A percentile compares a stretch with the other conserved stretches of the same genome.
phyloP scores from a whole-genome alignment of 257 asterid species.

The Solanum clarkiae region DNA sequence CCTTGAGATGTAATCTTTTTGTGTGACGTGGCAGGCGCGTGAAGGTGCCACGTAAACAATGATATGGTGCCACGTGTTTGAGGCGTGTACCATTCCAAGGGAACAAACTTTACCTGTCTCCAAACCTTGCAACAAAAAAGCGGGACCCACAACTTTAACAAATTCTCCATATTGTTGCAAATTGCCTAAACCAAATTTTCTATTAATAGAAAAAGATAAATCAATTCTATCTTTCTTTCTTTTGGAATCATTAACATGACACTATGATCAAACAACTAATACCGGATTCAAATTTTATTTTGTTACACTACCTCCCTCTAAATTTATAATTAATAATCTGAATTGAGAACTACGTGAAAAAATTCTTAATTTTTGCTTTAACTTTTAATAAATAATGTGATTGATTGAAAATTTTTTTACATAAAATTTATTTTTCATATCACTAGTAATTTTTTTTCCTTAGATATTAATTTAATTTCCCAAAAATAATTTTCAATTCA shows the following conservation, averaged over 20 bases:
- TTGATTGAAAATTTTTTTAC: too few relatives aligned
- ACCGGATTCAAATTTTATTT: too few relatives aligned
- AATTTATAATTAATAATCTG: too few relatives aligned
- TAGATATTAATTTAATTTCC: too few relatives aligned
- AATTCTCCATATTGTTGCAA: neutral
- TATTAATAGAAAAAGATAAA: neutral
- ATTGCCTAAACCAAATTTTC: neutral
- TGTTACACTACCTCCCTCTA: too few relatives aligned
- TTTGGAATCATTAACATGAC: neutral
- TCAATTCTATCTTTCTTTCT: neutral
- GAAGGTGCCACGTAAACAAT: slow-evolving; percentile 5
- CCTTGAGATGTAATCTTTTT: neutral
- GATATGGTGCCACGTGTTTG: slow-evolving; percentile 22
- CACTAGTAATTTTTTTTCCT: too few relatives aligned
- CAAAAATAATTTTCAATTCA: too few relatives aligned
- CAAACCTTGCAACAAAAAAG: slow-evolving; percentile 30
- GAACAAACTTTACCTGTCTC: slow-evolving; percentile 24
- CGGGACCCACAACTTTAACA: slow-evolving; percentile 22
- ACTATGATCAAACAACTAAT: too few relatives aligned
- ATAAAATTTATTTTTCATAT: too few relatives aligned
- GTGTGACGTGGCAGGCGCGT: slow-evolving; percentile 12
- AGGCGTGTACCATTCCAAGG: slow-evolving; percentile 8
- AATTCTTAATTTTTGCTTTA: too few relatives aligned
- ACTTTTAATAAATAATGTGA: too few relatives aligned
- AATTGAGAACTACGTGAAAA: too few relatives aligned